Base-by-base conservation (phyloP, 2,329 filamentous ascomycete species). In the Neonectria neomacrospora region DNA sequence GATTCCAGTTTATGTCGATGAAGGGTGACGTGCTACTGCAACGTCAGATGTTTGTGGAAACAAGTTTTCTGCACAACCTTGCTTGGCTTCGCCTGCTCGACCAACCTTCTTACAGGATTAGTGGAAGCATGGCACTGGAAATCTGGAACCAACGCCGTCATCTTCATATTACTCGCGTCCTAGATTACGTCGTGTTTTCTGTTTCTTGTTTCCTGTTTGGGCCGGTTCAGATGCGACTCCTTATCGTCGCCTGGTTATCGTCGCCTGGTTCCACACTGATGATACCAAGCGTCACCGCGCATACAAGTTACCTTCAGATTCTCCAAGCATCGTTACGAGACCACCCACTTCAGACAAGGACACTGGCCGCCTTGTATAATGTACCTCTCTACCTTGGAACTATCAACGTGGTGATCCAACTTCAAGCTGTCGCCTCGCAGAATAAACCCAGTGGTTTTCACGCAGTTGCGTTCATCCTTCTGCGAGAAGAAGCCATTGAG, bases 301-400 rank as follows among this genome's bases (percentile, higher is more conserved):
- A 41, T 41, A 41, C 10, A 14, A n/a, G 34, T 6, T n/a, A n/a
- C 34, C 6, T 7, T 2, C 23, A 26, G 23, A 6, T 3, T 26
- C 6, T 6, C 23, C 23, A 22, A n/a, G 3, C 26, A 5, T 10
- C 14, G 14, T 14, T 16, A 16, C 16, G 7, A 56, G 16, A 63
- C 56, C 34, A 41, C 53, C 67, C 65, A 70, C 12, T 34, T 18
- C 23, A 57, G 64, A 11, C 14, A 48, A 20, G 68, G 68, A 53
- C 66, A 69, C 44, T 71, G 54, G 11, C 68, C 68, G 22, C 68
- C 61, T 10, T 67, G 44, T 22, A 71, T 12, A 9, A 71, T 56
- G 28, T 56, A 71, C 48, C 44, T 58, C 59, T 69, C 68, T 5
- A 71, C 52, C 18, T 57, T 48, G 5, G 14, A 37, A 3, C 61